phyloP scores from a whole-genome alignment of 208 protist genomes.

The Crithidia thermophila region DNA sequence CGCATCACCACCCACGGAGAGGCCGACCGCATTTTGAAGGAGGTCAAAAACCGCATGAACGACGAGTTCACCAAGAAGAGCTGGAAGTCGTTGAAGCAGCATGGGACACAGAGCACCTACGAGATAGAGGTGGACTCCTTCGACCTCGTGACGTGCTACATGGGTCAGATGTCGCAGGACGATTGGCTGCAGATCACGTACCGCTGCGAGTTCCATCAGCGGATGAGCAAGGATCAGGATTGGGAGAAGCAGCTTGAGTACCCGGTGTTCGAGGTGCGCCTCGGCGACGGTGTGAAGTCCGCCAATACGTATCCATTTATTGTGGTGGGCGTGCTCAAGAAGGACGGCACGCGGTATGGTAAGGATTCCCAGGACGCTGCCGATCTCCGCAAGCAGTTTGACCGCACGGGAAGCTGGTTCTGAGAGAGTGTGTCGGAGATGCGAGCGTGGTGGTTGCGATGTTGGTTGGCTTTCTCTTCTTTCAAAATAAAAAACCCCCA shows the following conservation, averaged over 20 bases:
- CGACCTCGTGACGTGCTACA: slow-evolving; percentile 86
- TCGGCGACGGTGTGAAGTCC: slow-evolving; percentile 77
- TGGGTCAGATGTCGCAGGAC: slow-evolving; percentile 90
- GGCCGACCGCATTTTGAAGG: slow-evolving; percentile 78
- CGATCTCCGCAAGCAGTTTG: slow-evolving; percentile 89
- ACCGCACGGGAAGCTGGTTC: slow-evolving; percentile 82
- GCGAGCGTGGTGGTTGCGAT: no score
- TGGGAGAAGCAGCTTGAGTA: slow-evolving; percentile 84
- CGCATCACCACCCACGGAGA: slow-evolving; percentile 90
- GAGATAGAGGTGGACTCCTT: slow-evolving; percentile 89
- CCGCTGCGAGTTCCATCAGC: slow-evolving; percentile 80
- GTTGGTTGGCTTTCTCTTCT: background rate
- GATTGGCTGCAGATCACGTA: slow-evolving; percentile 93
- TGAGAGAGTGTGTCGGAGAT: no score
- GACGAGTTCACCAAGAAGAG: slow-evolving; percentile 89
- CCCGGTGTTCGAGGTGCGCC: slow-evolving; percentile 88
- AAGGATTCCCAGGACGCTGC: slow-evolving; percentile 91
- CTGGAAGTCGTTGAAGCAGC: slow-evolving; percentile 85
- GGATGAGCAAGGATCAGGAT: slow-evolving; percentile 52
- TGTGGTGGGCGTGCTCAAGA: slow-evolving; percentile 83
- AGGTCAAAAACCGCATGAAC: slow-evolving; percentile 79
- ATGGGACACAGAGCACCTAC: slow-evolving; percentile 62
- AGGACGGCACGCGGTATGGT: slow-evolving; percentile 90
- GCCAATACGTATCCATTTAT: slow-evolving; percentile 86
- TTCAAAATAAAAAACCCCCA: background rate